Evolutionary conservation across 176 grass and related monocot species (phyloP), one percentile per base, ranked within the genome.

Genomic region (Lolium rigidum): DNA sequence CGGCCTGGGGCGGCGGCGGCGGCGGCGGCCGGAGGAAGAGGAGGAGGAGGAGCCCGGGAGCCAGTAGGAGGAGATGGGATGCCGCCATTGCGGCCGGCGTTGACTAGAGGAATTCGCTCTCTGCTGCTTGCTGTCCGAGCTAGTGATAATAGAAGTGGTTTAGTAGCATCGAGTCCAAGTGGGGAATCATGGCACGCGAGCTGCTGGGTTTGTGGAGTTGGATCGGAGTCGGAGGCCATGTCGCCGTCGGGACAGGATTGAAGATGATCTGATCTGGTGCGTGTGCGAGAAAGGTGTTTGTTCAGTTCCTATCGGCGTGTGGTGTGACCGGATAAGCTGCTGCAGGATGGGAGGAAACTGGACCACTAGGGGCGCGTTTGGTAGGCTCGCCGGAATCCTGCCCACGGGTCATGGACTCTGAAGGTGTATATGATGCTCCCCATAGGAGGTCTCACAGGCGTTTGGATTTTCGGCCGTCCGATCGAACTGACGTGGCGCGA

Each of bases 41-140:
- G 11, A 84, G 83, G 47, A 77, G 31, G 43, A 47, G 2, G 37
- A 72, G 25, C 52, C 39, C 28, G 39, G 67, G 10, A 0, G 15
- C 56, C 15, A 83, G 80, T 25, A 74, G 24, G 28, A 86, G 43
- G 22, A 82, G 26, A 50, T 20, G 74, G 58, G 87, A 71, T 60
- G 85, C 65, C 65, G 82, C 72, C 88, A 93, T 93, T 72, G 65
- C 26, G 43, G 11, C 8, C 26, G 43, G 11, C 8, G 56, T 28
- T n/a, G 17, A 10, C 12, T 41, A 7, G 2, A 20, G 66, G 66
- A 70, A 20, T 39, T 39, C 0, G 66, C 1, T 9, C 28, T 26
- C 67, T 11, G 43, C 4, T 70, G 7, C 7, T 38, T 46, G 13
- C 0, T 26, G 46, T 10, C 12, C 9, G 73, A 54, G 73, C 73